These are phyloP conservation scores for Alliaria petiolata DNA, from an alignment of 345 rosid genomes.

Conservation along the genomic window DNA sequence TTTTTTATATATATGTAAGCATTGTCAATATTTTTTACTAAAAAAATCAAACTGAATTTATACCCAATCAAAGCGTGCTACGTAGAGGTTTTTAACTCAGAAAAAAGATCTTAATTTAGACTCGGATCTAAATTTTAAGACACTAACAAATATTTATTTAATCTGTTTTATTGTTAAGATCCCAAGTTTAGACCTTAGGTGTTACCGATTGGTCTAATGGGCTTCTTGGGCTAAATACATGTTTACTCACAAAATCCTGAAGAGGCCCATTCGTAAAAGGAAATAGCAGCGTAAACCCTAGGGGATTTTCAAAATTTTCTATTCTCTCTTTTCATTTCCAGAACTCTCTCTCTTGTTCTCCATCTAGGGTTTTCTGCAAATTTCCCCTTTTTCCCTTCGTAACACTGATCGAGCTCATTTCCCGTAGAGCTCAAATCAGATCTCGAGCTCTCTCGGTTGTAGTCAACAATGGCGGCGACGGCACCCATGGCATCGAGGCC, in stretches of 20 bases:
- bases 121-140: no score
- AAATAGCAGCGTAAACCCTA: slow-evolving; percentile 24
- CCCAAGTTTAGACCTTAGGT: no score
- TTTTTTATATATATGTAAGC: no score
- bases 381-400: neutral
- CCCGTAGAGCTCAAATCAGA: neutral
- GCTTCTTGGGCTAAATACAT: neutral
- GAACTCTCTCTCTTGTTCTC: neutral
- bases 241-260: neutral
- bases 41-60: no score
- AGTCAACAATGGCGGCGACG: slow-evolving; percentile 33
- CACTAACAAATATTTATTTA: no score
- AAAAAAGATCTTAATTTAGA: no score
- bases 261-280: neutral
- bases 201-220: no score
- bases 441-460: neutral
- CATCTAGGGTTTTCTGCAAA: slow-evolving; percentile 16
- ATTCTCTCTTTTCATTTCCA: slow-evolving; percentile 10
- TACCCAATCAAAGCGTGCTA: no score
- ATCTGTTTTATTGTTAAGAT: no score
- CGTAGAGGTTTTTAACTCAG: no score
- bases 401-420: neutral
- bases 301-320: neutral
- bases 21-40: no score
- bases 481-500: slow-evolving; percentile 49